Evolutionary conservation across 2,329 filamentous ascomycete species (phyloP), one percentile per base, ranked within the genome.

Genomic region (Pseudogymnoascus sp.): DNA sequence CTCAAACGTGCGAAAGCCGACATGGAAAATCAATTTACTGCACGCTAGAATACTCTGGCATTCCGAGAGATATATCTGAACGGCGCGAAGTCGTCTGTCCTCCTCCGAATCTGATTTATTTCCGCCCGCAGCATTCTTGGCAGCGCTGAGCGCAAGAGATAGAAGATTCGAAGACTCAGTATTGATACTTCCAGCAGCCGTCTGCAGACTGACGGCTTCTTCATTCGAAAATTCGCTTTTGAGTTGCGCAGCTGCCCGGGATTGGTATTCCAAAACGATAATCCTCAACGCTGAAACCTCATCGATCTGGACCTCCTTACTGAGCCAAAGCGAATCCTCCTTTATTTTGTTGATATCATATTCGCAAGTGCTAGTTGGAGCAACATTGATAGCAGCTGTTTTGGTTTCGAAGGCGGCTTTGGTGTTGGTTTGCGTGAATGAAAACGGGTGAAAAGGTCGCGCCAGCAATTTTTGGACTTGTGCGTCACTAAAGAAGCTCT

Each of bases 321-420:
- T 93, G 66, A 99, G 79, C 92, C 93, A 97, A 68, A 89, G 74
- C 35, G 91, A 84, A 78, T 97, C 93, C 56, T 85, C 84, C 77
- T 96, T 96, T 73, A 97, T 85, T 71, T 88, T 79, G 40, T 89
- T 86, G 68, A 96, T 80, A 71, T 93, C 85, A 72, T 88, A 90
- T 63, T 84, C 83, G 42, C 84, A 82, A 69, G 84, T 85, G 11
- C 84, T 79, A 4, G 84, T 84, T 17, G 89, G 86, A 1, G 90
- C 85, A 59, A 92, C 85, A 73, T 96, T 89, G 65, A 97, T 96
- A 4, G 92, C 89, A 21, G 92, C 89, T 0, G 90, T 96, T 75
- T 88, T 92, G 19, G 89, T 89, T 65, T 96, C 89, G 72, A 96
- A 96, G 17, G 84, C 83, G 68, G 83, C 81, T 75, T 87, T 90